Evolutionary conservation across 2,329 filamentous ascomycete species (phyloP).

Genomic region (Camptophora hylomeconis): DNA sequence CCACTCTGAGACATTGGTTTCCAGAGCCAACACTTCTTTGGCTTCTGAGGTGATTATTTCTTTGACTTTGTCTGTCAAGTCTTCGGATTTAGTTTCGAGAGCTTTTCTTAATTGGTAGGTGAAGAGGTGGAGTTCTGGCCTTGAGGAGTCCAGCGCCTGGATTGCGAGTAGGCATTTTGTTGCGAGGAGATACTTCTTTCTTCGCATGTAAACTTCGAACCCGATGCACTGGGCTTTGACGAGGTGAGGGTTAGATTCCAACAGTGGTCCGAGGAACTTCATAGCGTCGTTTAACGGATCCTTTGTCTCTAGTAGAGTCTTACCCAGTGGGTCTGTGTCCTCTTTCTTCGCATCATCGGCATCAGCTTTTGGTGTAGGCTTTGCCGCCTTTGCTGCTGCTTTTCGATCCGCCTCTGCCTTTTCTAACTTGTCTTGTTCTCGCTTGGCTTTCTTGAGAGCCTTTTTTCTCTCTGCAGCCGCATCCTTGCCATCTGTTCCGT

Average conservation of each 20-base stretch:
- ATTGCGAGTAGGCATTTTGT: slow-evolving; percentile 73
- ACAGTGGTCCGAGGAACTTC: slow-evolving; percentile 69
- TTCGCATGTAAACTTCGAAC: slow-evolving; percentile 78
- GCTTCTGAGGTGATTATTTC: slow-evolving; percentile 59
- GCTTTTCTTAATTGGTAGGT: slow-evolving; percentile 54
- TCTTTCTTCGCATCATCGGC: slow-evolving; percentile 61
- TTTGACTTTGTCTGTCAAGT: slow-evolving; percentile 51
- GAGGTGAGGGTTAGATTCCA: slow-evolving; percentile 70
- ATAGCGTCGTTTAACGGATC: slow-evolving; percentile 76
- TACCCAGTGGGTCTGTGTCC: slow-evolving; percentile 76
- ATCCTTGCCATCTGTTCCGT: slow-evolving; percentile 33
- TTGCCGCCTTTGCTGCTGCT: slow-evolving; percentile 66
- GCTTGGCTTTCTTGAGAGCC: slow-evolving; percentile 79
- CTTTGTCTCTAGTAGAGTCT: slow-evolving; percentile 65
- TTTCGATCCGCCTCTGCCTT: slow-evolving; percentile 71
- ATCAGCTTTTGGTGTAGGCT: slow-evolving; percentile 43
- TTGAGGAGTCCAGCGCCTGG: slow-evolving; percentile 51
- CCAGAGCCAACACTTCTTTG: slow-evolving; percentile 43
- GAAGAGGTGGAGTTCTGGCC: slow-evolving; percentile 66
- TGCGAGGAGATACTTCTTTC: slow-evolving; percentile 82
- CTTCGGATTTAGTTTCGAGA: slow-evolving; percentile 42
- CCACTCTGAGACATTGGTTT: slow-evolving; percentile 41
- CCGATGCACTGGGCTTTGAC: slow-evolving; percentile 72
- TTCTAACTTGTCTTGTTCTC: slow-evolving; percentile 60
- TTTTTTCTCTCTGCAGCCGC: slow-evolving; percentile 64